Evolutionary conservation across 306 rosid genomes (phyloP), one percentile per base, ranked within the genome.

Genomic region (cucumber (Cucumis sativus)): DNA sequence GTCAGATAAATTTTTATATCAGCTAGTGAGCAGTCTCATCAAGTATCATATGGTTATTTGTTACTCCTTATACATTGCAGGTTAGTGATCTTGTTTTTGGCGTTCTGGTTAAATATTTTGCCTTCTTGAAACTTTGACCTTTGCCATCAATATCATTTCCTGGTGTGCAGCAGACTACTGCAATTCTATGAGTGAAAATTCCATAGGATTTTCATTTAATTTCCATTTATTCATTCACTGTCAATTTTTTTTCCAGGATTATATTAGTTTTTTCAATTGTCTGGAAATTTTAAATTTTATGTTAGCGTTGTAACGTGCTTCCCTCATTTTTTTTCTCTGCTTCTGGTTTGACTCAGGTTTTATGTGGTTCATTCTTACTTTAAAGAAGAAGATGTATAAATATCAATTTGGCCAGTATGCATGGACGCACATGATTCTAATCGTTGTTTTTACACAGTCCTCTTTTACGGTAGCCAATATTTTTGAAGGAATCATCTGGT

Each of bases 401-500:
- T 96, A 96, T 88, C 99, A 96, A 82, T 96, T 96, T 91, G 93
- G 99, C 86, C 99, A 96, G 93, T 96, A 89, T 89, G 98, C 99
- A 74, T 96, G 99, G 99, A 96, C 99, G n/a, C 97, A 96, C 79
- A 96, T 96, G 99, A 96, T 96, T 87, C 89, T 96, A 61, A 91
- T 96, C 65, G 91, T 91, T 37, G 98, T 96, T 83, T 96, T 96
- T 87, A 87, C 91, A 7, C 99, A 96, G 84, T 96, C 99, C 66
- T 89, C 99, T 75, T 92, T 96, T 87, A 89, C 97, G 1, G 99
- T 96, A 74, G 98, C 99, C 77, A 96, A 88, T 87, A 92, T 96
- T 77, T 96, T 96, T 80, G 97, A 96, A 88, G 99, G 98, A 84
- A 96, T 96, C 85, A 83, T 96, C 89, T 96, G 99, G 99, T 96